Base-by-base conservation (phyloP, 75 land plant genomes). In the Pinus albicaulis region DNA sequence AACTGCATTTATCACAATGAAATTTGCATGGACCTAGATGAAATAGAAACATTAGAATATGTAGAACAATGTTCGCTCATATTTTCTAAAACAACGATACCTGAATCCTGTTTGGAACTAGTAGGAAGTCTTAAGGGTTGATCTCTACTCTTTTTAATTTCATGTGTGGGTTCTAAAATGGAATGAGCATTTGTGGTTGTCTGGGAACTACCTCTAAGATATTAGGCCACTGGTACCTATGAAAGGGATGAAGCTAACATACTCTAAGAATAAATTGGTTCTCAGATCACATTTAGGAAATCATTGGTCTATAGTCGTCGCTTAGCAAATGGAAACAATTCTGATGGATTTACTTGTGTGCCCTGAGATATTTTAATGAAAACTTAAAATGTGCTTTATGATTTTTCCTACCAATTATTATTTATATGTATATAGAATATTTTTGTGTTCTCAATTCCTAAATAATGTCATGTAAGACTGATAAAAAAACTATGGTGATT, bases 231-330 rank as follows among this genome's bases (percentile, higher is more conserved):
- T 28, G 87, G 85, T 64, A 83, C 66, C 23, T 85, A 83, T 44
- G 77, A 74, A 17, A 83, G 85, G 31, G 88, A 79, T n/a, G 83
- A 79, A 53, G 87, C 72, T 36, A 80, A 81, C 24, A 79, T 79
- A 79, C 72, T 84, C 65, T 82, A 82, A 25, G 75, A 60, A 65
- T 0, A 0, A 0, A 1, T 28, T 28, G 1, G 28, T 28, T 28
- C 28, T 28, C 28, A 28, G 28, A 28, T 28, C 28, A 28, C 0
- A 28, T 28, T 28, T 28, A 28, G 28, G 28, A 0, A 1, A 28
- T 28, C 28, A 31, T 31, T 31, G 31, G 31, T 31, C 1, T 31
- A 31, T 31, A 1, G 1, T 2, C 2, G 31, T 28, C 2, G 31
- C 31, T 31, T 31, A 31, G 2, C 31, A 31, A 31, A 31, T 31